phyloP scores from a whole-genome alignment of 169 alveolate genomes.

The Miamiensis avidus region DNA sequence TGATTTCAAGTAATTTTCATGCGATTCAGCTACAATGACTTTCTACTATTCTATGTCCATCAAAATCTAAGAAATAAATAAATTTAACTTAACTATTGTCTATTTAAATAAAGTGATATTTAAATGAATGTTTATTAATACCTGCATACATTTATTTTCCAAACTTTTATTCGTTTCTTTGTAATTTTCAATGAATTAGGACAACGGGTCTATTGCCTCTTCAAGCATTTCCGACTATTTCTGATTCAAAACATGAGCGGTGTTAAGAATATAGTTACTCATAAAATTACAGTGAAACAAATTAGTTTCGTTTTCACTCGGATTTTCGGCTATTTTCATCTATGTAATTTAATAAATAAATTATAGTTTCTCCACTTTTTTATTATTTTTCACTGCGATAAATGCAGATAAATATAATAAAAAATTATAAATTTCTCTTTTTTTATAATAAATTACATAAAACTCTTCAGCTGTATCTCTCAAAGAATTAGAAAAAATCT shows the following conservation, averaged over 20 bases:
- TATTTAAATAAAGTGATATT: too few relatives aligned
- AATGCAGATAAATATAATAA: not conserved
- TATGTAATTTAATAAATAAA: too few relatives aligned
- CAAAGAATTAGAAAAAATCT: not conserved
- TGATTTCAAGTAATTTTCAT: not conserved
- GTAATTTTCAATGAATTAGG: too few relatives aligned
- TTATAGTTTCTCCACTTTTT: too few relatives aligned
- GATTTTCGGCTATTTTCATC: not conserved
- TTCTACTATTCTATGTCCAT: not conserved
- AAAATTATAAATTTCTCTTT: too few relatives aligned
- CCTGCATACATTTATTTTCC: too few relatives aligned
- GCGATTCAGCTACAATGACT: not conserved
- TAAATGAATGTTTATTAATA: too few relatives aligned
- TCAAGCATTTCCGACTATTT: not conserved
- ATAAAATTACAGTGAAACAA: not conserved
- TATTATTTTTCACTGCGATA: not conserved
- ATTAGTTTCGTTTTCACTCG: not conserved
- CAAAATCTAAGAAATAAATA: not conserved
- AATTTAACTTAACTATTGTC: not conserved
- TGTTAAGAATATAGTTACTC: not conserved
- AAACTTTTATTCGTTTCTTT: not conserved
- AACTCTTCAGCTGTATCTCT: not conserved
- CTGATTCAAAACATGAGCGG: not conserved
- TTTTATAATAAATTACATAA: not conserved
- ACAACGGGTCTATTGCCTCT: not conserved